Base-by-base conservation (phyloP, 2,329 filamentous ascomycete genomes). In the Corynespora cassiicola region DNA sequence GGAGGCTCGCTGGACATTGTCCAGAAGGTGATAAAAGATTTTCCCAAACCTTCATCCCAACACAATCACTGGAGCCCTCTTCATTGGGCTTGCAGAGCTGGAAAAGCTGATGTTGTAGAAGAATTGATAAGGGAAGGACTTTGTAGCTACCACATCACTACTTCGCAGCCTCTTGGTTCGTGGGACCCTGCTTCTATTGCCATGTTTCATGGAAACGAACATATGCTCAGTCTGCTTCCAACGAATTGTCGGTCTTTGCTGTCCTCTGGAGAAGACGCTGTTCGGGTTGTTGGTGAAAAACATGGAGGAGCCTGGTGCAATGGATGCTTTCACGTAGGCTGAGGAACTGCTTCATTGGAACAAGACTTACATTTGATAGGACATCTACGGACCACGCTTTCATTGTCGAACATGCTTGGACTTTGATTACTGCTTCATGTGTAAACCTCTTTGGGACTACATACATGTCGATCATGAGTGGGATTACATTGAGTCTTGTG, bases 171-270 rank as follows among this genome's bases (percentile, higher is more conserved):
- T 7, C 20, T 36, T 15, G 38, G 38, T 7, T 3, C 37, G 8
- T 54, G 50, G 50, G 41, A 22, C 15, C 47, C 50, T 22, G 6
- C 41, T 2, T 20, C 33, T 14, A 45, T 54, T 9, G 47, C 47
- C 16, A 11, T 40, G 9, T 49, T 45, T n/a, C 49, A 52, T 17
- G 38, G 36, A n/a, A 24, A 45, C 16, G 15, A 20, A 12, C 18
- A 40, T 2, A 47, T 43, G 30, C 9, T 45, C 12, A 47, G 12
- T 45, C 43, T 3, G 11, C 21, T 10, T 6, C 17, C 7, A 31
- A 31, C 20, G 36, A 15, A 29, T n/a, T n/a, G n/a, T n/a, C n/a
- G n/a, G n/a, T 10, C 30, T 25, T 17, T 30, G 10, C 24, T 46
- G 6, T 14, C 22, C 11, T 2, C 19, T 22, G 26, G 12, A 11